These are phyloP conservation scores for Trichosporon ovoides DNA, from an alignment of 1,284 basidiomycete species.

Conservation along the genomic window DNA sequence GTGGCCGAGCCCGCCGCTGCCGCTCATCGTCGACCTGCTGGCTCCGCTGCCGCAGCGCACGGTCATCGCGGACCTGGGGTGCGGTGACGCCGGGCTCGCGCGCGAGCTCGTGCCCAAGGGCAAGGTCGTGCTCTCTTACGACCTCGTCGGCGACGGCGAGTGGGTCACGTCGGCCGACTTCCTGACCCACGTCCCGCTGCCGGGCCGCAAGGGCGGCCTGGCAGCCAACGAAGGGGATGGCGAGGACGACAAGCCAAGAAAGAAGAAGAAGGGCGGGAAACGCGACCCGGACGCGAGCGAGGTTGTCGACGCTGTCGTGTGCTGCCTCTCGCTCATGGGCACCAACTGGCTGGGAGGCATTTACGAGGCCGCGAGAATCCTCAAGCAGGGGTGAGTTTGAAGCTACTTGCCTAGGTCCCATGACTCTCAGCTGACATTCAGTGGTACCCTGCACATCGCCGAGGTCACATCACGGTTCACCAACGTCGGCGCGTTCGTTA, in stretches of 20 bases:
- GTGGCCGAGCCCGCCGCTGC: constrained; percentile 86
- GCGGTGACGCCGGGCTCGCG: constrained; percentile 88
- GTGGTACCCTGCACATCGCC: constrained; percentile 83
- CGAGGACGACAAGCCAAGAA: constrained; percentile 55
- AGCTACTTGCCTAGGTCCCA: neutral
- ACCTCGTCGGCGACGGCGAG: constrained; percentile 63
- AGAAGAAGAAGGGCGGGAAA: constrained; percentile 15
- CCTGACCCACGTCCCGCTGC: constrained; percentile 66
- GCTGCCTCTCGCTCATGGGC: constrained; percentile 93
- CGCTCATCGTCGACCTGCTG: constrained; percentile 62
- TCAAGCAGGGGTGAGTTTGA: constrained; percentile 65
- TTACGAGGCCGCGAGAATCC: constrained; percentile 79
- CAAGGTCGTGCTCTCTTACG: constrained; percentile 69
- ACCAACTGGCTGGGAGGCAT: constrained; percentile 91
- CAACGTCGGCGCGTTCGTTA: constrained; percentile 67
- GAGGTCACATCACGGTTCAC: constrained; percentile 90
- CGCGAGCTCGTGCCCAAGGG: constrained; percentile 64
- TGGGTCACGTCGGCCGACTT: constrained; percentile 77
- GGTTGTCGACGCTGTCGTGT: constrained; percentile 84
- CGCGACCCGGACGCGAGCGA: constrained; percentile 40
- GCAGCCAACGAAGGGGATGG: constrained; percentile 15
- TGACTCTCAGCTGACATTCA: constrained; percentile 39
- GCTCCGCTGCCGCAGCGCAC: constrained; percentile 60
- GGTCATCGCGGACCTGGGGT: constrained; percentile 87
- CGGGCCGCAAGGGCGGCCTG: constrained; percentile 61